Evolutionary conservation across 768 basidiomycete genomes (phyloP).

Genomic region (Podaxis sp.): DNA sequence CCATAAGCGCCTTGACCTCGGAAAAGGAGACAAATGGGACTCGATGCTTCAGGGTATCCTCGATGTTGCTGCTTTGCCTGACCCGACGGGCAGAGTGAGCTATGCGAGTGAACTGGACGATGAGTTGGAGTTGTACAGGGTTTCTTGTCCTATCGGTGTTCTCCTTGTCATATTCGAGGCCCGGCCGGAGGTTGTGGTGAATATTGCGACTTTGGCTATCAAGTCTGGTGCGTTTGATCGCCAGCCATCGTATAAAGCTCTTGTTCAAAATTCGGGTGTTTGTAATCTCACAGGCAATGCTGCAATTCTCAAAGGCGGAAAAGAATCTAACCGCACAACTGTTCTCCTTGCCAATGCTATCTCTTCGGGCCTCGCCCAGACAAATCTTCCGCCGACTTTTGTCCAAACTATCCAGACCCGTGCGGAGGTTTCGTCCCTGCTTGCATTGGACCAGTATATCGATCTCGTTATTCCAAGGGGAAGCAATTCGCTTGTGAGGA

Average conservation of each 20-base stretch:
- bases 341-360: constrained; percentile 76
- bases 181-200: constrained; percentile 95
- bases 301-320: constrained; percentile 96
- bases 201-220: constrained; percentile 93
- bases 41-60: constrained; percentile 87
- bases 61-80: constrained; percentile 81
- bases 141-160: constrained; percentile 96
- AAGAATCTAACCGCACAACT: constrained; percentile 85
- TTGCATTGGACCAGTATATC: constrained; percentile 86
- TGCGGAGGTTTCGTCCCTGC: constrained; percentile 82
- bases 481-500: constrained; percentile 83
- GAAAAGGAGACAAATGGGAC: constrained; percentile 84
- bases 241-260: background rate
- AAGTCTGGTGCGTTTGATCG: constrained; percentile 71
- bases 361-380: constrained; percentile 66
- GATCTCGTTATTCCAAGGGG: constrained; percentile 97
- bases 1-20: constrained; percentile 81
- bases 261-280: background rate
- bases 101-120: constrained; percentile 92
- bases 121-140: constrained; percentile 81
- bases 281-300: constrained; percentile 67
- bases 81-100: constrained; percentile 81
- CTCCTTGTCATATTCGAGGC: constrained; percentile 97
- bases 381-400: constrained; percentile 71
- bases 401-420: constrained; percentile 92